A percentile compares a stretch with the other conserved stretches of the same genome.
phyloP scores from a whole-genome alignment of 2,329 filamentous ascomycete genomes.

The Fusarium beomiforme region DNA sequence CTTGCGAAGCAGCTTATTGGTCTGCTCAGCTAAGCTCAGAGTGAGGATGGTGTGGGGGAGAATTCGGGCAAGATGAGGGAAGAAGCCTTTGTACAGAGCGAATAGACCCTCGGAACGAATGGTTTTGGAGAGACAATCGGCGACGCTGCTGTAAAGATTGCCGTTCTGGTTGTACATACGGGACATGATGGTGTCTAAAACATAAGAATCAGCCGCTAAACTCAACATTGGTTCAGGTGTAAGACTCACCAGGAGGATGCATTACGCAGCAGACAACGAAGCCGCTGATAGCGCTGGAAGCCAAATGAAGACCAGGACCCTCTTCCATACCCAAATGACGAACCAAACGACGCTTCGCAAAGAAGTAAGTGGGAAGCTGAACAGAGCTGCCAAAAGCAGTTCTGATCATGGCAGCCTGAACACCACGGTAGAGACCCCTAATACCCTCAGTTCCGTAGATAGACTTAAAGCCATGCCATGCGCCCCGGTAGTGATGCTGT shows the following conservation, averaged over 20 bases:
- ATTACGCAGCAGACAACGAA: conserved; percentile 98
- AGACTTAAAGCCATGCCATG: conserved; percentile 80
- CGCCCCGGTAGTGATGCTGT: conserved; percentile 92
- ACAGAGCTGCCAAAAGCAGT: conserved; percentile 97
- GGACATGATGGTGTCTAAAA: conserved; percentile 92
- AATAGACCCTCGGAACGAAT: conserved; percentile 89
- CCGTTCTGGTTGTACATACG: conserved; percentile 99
- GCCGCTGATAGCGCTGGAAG: conserved; percentile 88
- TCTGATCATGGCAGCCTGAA: conserved; percentile 92
- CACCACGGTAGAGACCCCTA: conserved; percentile 86
- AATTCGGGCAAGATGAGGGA: conserved; percentile 93
- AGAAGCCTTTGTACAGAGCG: conserved; percentile 97
- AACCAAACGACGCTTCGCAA: conserved; percentile 87
- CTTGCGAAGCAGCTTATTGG: conserved; percentile 88
- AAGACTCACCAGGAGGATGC: conserved; percentile 84
- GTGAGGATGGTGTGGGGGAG: conserved; percentile 96
- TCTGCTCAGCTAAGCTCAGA: conserved; percentile 93
- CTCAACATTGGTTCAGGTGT: neutral
- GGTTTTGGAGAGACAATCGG: conserved; percentile 92
- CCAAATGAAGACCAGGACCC: conserved; percentile 86
- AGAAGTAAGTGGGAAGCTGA: conserved; percentile 97
- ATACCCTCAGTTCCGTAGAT: conserved; percentile 84
- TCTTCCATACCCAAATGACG: conserved; percentile 90
- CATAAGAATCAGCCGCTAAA: neutral
- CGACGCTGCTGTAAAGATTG: conserved; percentile 92